These are phyloP conservation scores for Guadua angustifolia DNA, from an alignment of 176 grass and related monocot genomes.

Conservation along the genomic window DNA sequence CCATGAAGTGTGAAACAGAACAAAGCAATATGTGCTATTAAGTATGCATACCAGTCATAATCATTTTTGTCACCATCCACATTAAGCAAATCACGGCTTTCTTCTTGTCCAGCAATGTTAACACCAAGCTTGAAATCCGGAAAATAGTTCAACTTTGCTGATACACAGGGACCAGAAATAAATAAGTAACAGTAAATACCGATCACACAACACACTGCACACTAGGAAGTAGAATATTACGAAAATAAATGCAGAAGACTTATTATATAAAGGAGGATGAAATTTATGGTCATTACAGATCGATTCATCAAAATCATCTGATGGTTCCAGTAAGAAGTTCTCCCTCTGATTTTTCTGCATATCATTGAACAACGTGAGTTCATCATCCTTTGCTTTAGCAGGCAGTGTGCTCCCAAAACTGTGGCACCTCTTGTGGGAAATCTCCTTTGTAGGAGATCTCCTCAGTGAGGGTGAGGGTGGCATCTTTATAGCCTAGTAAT, in stretches of 20 bases:
- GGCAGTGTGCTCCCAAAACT: constrained; percentile 62
- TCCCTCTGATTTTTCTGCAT: constrained; percentile 81
- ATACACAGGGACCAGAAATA: constrained; percentile 16
- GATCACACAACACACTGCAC: neutral
- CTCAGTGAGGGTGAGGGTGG: constrained; percentile 61
- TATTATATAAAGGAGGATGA: constrained; percentile 30
- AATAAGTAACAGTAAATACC: constrained; percentile 38
- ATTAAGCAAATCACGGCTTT: constrained; percentile 83
- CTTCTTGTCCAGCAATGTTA: constrained; percentile 60
- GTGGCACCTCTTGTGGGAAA: constrained; percentile 59
- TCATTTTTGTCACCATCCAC: constrained; percentile 83
- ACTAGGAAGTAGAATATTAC: neutral
- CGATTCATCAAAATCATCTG: constrained; percentile 80
- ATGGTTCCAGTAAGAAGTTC: constrained; percentile 79
- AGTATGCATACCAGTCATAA: constrained; percentile 83
- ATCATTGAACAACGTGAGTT: constrained; percentile 71
- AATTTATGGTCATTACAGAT: constrained; percentile 60
- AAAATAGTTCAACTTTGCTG: constrained; percentile 83
- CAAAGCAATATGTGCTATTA: constrained; percentile 28
- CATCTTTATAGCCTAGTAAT: constrained; percentile 59
- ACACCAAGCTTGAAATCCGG: constrained; percentile 73
- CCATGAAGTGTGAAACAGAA: constrained; percentile 36
- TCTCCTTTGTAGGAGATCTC: constrained; percentile 64
- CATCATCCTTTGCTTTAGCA: constrained; percentile 74
- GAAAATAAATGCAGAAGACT: constrained; percentile 16